phyloP scores from a whole-genome alignment of 2,329 filamentous ascomycete genomes.

The Pyrenophora graminea region DNA sequence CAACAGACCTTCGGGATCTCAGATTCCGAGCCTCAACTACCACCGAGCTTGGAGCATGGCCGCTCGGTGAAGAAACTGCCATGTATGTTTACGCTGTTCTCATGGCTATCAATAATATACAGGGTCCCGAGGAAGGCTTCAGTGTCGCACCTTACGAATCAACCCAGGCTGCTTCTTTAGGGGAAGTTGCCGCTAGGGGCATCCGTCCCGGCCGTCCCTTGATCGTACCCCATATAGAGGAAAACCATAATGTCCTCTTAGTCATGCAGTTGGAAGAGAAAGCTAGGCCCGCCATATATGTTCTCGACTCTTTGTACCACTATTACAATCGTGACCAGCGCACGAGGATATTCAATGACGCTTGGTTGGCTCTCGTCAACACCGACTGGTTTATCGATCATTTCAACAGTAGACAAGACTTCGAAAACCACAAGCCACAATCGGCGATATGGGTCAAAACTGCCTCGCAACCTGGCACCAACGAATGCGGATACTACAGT shows the following conservation, averaged over 20 bases:
- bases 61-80: constrained; percentile 1
- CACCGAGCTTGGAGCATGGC: not conserved
- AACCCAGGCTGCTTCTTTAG: too few species aligned
- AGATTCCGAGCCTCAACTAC: not conserved
- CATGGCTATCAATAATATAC: constrained; percentile 11
- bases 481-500: constrained; percentile 20
- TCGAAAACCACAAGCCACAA: not conserved
- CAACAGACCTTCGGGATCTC: not conserved
- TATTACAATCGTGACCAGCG: not conserved
- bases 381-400: not conserved
- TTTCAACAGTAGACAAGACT: not conserved
- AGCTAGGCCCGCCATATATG: not conserved
- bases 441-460: constrained; percentile 6
- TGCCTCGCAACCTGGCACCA: constrained; percentile 5
- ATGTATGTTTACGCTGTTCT: constrained; percentile 15
- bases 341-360: not conserved
- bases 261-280: constrained; percentile 16
- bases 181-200: too few species aligned
- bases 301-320: constrained; percentile 16
- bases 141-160: not conserved
- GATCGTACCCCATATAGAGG: constrained; percentile 3
- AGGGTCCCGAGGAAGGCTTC: constrained; percentile 8
- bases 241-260: constrained; percentile 13
- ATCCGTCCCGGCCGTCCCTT: constrained; percentile 17
- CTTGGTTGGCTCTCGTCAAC: not conserved